Percentiles rank a stretch among this genome's conserved stretches.
Evolutionary conservation across 495 filamentous ascomycete genomes (phyloP).

Genomic region (Hyaloscypha bicolor): DNA sequence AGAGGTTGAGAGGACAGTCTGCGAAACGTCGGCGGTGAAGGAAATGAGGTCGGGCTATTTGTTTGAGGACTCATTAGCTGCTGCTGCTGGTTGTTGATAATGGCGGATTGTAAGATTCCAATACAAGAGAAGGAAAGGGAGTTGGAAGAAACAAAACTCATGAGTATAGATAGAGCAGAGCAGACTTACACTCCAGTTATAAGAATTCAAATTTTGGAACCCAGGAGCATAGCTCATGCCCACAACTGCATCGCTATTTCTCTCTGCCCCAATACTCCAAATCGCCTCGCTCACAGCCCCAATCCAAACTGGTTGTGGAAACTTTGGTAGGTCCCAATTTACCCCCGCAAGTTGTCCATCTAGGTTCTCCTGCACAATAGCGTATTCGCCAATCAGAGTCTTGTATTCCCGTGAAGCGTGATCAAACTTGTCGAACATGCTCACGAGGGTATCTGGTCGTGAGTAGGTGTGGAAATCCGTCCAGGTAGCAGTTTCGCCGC

Average conservation of each 20-base stretch:
- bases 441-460: conserved; percentile 49
- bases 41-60: conserved; percentile 29
- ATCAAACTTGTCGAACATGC: conserved; percentile 53
- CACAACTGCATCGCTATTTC: conserved; percentile 54
- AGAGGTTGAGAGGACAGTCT: conserved; percentile 28
- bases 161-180: neutral
- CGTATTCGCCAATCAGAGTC: conserved; percentile 55
- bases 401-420: conserved; percentile 37
- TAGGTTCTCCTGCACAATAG: conserved; percentile 43
- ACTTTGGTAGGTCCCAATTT: conserved; percentile 31
- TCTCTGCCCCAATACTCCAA: conserved; percentile 58
- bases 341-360: conserved; percentile 32
- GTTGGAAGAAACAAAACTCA: no score
- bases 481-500: conserved; percentile 13
- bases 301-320: conserved; percentile 30
- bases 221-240: conserved; percentile 51
- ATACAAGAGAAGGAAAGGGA: no score
- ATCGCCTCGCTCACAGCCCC: conserved; percentile 56
- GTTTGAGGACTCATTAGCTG: neutral
- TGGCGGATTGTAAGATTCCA: neutral
- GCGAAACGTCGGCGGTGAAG: conserved; percentile 27
- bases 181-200: conserved; percentile 41
- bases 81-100: neutral
- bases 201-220: conserved; percentile 46
- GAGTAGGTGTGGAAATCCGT: conserved; percentile 53